Percentiles rank a stretch among this genome's conserved stretches.
These are phyloP conservation scores for Sporothrix protearum DNA, from an alignment of 2,329 filamentous ascomycete genomes.

Conservation along the genomic window DNA sequence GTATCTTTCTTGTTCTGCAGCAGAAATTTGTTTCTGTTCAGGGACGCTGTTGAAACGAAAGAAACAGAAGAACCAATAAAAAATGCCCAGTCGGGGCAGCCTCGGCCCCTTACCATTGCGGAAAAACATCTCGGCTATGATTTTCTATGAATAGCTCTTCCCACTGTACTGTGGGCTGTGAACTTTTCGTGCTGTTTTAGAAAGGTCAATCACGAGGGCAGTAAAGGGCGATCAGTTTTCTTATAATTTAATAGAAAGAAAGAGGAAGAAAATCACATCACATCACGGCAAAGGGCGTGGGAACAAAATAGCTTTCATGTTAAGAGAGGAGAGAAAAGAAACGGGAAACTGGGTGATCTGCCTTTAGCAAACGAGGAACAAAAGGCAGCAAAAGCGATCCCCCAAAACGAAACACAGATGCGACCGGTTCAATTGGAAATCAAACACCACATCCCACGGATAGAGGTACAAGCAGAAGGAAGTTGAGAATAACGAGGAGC, in stretches of 20 bases:
- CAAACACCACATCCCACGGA: background rate
- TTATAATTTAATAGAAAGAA: background rate
- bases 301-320: background rate
- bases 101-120: background rate
- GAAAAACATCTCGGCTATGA: background rate
- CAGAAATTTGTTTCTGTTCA: background rate
- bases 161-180: background rate
- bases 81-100: background rate
- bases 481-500: background rate
- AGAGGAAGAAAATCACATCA: background rate
- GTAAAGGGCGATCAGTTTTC: background rate
- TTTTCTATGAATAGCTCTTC: background rate
- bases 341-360: conserved; percentile 14
- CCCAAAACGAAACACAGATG: conserved; percentile 17
- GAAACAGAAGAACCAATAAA: background rate
- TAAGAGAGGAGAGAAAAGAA: background rate
- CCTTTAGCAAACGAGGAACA: background rate
- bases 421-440: conserved; percentile 14
- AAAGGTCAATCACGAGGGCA: background rate
- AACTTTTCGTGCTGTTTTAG: conserved; percentile 13
- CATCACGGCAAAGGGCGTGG: background rate
- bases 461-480: background rate
- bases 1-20: background rate
- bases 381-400: background rate
- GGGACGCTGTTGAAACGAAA: background rate